Percentiles rank a stretch among this genome's conserved stretches.
These are phyloP conservation scores for Artemisia tridentata DNA, from an alignment of 129 eudicot species.

Conservation along the genomic window DNA sequence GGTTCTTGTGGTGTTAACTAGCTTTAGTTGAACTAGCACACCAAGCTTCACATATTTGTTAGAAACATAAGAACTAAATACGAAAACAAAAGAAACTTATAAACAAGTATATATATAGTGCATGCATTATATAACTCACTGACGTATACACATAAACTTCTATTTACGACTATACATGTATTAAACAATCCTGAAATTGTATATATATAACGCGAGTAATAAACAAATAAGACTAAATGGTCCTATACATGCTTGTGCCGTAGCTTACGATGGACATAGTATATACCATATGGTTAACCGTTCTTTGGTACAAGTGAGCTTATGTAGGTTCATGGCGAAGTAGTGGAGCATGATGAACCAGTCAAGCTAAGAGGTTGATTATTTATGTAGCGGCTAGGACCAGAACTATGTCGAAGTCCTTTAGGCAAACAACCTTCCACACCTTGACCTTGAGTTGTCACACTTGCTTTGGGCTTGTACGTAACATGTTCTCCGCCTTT, in stretches of 20 bases:
- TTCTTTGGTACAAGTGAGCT: neutral
- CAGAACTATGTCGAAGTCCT: slow-evolving; percentile 55
- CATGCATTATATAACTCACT: too few species aligned
- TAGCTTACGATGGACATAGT: neutral
- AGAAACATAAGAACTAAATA: too few species aligned
- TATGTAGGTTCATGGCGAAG: slow-evolving; percentile 14
- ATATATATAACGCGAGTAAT: neutral
- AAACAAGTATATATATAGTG: too few species aligned
- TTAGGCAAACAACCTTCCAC: slow-evolving; percentile 60
- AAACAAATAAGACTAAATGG: neutral
- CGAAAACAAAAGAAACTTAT: too few species aligned
- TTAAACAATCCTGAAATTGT: too few species aligned
- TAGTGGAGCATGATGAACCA: slow-evolving; percentile 26
- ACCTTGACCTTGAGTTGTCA: slow-evolving; percentile 21
- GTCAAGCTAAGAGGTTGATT: slow-evolving; percentile 41
- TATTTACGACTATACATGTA: too few species aligned
- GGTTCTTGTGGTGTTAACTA: too few species aligned
- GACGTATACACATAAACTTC: too few species aligned
- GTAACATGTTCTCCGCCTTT: slow-evolving; percentile 33
- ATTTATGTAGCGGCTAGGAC: slow-evolving; percentile 65
- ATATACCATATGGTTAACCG: neutral
- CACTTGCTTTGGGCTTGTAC: slow-evolving; percentile 38
- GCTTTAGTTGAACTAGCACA: too few species aligned
- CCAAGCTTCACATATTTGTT: too few species aligned
- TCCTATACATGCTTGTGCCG: neutral